Evolutionary conservation across 2,329 filamentous ascomycete genomes (phyloP), one percentile per base, ranked within the genome.

Genomic region (Talaromyces sp.): DNA sequence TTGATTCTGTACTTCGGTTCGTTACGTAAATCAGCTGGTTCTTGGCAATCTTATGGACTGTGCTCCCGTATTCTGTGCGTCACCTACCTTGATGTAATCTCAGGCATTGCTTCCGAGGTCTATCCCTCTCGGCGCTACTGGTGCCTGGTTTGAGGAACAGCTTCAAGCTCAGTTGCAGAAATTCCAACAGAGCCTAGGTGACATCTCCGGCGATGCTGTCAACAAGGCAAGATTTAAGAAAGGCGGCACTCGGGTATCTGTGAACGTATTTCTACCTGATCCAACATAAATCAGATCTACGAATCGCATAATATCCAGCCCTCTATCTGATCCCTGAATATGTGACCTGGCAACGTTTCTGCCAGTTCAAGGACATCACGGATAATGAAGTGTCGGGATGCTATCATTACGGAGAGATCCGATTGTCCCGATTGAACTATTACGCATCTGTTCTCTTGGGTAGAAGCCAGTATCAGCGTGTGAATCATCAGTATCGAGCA

Each of bases 381-480:
- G 62, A 71, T 14, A 45, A 49, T 8, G 53, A 52, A 13, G 68
- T 70, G 4, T 70, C 68, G 2, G 49, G 44, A 2, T 54, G 69
- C 20, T 71, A 69, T 55, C 41, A 27, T 44, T 70, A 63, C 32
- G 66, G 69, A 35, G 68, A 72, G 51, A 55, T 70, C 19, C 51
- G 66, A 11, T 56, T 70, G 29, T 63, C 65, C 3, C 58, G 65
- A 32, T 60, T 70, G 10, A 70, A 70, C 50, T 64, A 65, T 37
- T 71, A 68, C 47, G 53, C 61, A 20, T 52, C 52, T 8, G 5
- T 57, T 20, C 49, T 55, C 16, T 30, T 57, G 9, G 48, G 55
- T 0, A 52, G 33, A 42, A 33, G 19, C 20, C 37, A 46, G 27
- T 60, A 45, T 29, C 52, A 55, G 27, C 42, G 52, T 3, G 52